Percentiles rank a stretch among this genome's conserved stretches.
phyloP scores from a whole-genome alignment of 768 basidiomycete species.

The Boletus edulis region DNA sequence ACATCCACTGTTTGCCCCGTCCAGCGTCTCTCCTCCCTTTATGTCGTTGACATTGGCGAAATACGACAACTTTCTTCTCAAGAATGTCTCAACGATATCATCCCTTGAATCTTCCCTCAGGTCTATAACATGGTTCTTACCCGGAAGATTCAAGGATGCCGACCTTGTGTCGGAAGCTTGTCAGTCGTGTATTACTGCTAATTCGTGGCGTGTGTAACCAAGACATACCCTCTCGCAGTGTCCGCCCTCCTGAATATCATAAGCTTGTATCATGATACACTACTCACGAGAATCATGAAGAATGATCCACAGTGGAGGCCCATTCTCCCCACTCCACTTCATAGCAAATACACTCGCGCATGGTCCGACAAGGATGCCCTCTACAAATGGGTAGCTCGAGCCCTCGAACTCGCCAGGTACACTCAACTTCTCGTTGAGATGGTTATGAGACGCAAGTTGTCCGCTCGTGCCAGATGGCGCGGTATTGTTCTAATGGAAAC shows the following conservation, averaged over 20 bases:
- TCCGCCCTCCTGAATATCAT: slow-evolving; percentile 83
- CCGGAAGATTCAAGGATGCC: slow-evolving; percentile 96
- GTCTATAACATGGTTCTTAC: slow-evolving; percentile 93
- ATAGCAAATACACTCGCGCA: slow-evolving; percentile 87
- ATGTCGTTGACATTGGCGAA: slow-evolving; percentile 66
- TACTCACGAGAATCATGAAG: slow-evolving; percentile 68
- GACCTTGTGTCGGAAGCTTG: slow-evolving; percentile 93
- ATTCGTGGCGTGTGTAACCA: slow-evolving; percentile 16
- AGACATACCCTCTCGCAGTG: slow-evolving; percentile 46
- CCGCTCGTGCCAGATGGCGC: slow-evolving; percentile 67
- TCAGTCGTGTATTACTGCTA: slow-evolving; percentile 45
- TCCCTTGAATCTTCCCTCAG: slow-evolving; percentile 86
- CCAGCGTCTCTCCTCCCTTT: background rate
- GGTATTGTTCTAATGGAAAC: slow-evolving; percentile 74
- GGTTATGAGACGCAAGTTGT: slow-evolving; percentile 71
- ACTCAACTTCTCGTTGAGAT: slow-evolving; percentile 89
- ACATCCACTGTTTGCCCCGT: background rate
- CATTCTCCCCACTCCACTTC: slow-evolving; percentile 71
- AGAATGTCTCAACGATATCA: slow-evolving; percentile 82
- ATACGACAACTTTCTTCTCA: slow-evolving; percentile 82
- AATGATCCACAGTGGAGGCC: slow-evolving; percentile 68
- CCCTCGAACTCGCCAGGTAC: slow-evolving; percentile 75
- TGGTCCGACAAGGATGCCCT: slow-evolving; percentile 68
- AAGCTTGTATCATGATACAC: slow-evolving; percentile 92
- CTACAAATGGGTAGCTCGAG: slow-evolving; percentile 79